Conservation (phyloP, 2,329 filamentous ascomycete genomes). For the Apiospora aurea region DNA sequence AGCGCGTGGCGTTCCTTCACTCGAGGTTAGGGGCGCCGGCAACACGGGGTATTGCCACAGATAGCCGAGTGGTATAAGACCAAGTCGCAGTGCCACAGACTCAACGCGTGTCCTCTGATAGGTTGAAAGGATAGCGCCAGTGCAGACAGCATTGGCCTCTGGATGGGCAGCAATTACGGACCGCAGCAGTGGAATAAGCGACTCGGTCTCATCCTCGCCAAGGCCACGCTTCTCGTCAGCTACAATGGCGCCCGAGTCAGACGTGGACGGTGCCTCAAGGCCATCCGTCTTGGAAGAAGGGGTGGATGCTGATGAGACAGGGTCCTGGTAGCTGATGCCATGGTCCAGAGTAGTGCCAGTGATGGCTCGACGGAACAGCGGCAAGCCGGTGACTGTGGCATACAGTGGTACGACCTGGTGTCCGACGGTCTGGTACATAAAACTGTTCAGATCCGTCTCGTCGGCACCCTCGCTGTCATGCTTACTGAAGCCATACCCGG, state of each 20-base stretch:
- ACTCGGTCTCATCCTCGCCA: slow-evolving; percentile 84
- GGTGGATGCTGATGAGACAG: slow-evolving; percentile 25
- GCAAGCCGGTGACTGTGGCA: slow-evolving; percentile 77
- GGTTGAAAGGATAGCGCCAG: slow-evolving; percentile 91
- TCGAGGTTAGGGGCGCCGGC: slow-evolving; percentile 47
- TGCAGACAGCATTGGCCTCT: slow-evolving; percentile 83
- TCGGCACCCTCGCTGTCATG: slow-evolving; percentile 42
- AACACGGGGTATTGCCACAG: slow-evolving; percentile 90
- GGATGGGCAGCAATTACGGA: slow-evolving; percentile 74
- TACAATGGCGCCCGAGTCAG: slow-evolving; percentile 4
- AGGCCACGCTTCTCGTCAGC: slow-evolving; percentile 36
- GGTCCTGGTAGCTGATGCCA: slow-evolving; percentile 70
- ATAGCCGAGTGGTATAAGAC: slow-evolving; percentile 82
- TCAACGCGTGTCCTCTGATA: slow-evolving; percentile 98
- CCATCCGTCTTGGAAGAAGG: neutral
- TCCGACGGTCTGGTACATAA: slow-evolving; percentile 99
- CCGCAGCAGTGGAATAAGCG: slow-evolving; percentile 76
- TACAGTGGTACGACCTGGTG: slow-evolving; percentile 89
- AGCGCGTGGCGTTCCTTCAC: slow-evolving; percentile 34
- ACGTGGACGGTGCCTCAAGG: neutral
- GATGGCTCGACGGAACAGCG: slow-evolving; percentile 84
- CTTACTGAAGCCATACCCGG: slow-evolving; percentile 24
- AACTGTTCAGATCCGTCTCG: slow-evolving; percentile 83
- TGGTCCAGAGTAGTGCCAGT: slow-evolving; percentile 73
- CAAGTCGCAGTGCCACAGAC: slow-evolving; percentile 85